Conservation (phyloP, 257 asterid genomes). For the Jacaranda copaia region DNA sequence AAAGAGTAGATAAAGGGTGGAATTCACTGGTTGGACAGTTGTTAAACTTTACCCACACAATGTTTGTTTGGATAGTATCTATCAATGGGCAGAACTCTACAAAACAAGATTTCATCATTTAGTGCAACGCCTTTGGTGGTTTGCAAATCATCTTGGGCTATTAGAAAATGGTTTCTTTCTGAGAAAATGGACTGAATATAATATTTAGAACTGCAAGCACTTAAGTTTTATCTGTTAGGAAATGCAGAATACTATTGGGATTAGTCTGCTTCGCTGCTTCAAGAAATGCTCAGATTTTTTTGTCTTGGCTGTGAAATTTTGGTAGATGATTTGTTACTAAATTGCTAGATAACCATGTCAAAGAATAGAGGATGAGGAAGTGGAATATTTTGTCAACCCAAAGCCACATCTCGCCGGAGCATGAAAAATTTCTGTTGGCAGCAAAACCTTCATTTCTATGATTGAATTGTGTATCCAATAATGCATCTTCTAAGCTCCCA, state of each 20-base stretch:
- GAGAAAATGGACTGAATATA: background rate
- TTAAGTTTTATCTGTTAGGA: background rate
- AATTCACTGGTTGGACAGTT: too few relatives aligned
- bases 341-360: background rate
- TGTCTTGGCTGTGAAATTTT: background rate
- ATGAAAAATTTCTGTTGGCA: background rate
- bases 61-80: too few relatives aligned
- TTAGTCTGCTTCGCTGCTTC: background rate
- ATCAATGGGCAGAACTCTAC: background rate
- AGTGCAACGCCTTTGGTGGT: background rate
- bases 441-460: background rate
- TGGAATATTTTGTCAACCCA: background rate
- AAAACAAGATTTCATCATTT: background rate
- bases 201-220: background rate
- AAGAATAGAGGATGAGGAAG: background rate
- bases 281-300: background rate
- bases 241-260: background rate
- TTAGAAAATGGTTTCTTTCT: background rate
- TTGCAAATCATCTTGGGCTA: background rate
- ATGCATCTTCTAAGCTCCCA: constrained; percentile 24
- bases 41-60: too few relatives aligned
- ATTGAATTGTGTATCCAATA: constrained; percentile 1
- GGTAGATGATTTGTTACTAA: background rate
- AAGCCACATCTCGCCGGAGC: background rate
- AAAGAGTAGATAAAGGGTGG: too few relatives aligned